These are phyloP conservation scores for Blastocystis sp. DNA, from an alignment of 352 stramenopile species.

Conservation along the genomic window DNA sequence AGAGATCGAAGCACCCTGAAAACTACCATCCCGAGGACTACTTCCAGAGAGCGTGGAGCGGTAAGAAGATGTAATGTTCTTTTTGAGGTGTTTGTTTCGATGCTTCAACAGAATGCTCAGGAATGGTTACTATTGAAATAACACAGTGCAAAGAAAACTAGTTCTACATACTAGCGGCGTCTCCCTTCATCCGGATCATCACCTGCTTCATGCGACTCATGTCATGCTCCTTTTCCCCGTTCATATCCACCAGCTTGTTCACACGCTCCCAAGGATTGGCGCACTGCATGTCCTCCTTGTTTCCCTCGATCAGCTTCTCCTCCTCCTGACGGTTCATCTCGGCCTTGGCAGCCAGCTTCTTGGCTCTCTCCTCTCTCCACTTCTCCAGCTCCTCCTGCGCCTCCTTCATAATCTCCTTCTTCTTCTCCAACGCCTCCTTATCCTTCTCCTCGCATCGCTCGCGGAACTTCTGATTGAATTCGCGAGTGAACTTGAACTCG, in stretches of 20 bases:
- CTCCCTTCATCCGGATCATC: conserved; percentile 59
- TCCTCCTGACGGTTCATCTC: conserved; percentile 57
- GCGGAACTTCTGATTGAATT: conserved; percentile 55
- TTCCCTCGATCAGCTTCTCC: conserved; percentile 49
- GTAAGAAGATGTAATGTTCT: neutral
- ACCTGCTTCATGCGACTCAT: conserved; percentile 58
- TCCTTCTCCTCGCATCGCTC: conserved; percentile 53
- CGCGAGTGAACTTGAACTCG: conserved; percentile 56
- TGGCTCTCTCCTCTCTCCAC: conserved; percentile 57
- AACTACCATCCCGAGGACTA: conserved; percentile 52
- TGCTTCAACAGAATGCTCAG: too few species aligned
- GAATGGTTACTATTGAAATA: too few species aligned
- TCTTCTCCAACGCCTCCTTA: conserved; percentile 48
- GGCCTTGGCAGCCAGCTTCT: conserved; percentile 33
- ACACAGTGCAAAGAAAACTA: too few species aligned
- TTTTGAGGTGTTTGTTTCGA: neutral
- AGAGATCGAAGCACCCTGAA: conserved; percentile 76
- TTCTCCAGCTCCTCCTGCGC: conserved; percentile 55
- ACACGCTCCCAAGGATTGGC: conserved; percentile 59
- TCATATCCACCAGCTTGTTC: conserved; percentile 58
- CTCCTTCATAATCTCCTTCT: conserved; percentile 36
- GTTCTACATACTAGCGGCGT: conserved; percentile 55
- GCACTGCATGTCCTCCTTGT: conserved; percentile 49
- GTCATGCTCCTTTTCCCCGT: conserved; percentile 25
- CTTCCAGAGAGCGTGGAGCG: conserved; percentile 56